Evolutionary conservation across 2,329 filamentous ascomycete genomes (phyloP).

Genomic region (Purpureocillium takamizusanense): DNA sequence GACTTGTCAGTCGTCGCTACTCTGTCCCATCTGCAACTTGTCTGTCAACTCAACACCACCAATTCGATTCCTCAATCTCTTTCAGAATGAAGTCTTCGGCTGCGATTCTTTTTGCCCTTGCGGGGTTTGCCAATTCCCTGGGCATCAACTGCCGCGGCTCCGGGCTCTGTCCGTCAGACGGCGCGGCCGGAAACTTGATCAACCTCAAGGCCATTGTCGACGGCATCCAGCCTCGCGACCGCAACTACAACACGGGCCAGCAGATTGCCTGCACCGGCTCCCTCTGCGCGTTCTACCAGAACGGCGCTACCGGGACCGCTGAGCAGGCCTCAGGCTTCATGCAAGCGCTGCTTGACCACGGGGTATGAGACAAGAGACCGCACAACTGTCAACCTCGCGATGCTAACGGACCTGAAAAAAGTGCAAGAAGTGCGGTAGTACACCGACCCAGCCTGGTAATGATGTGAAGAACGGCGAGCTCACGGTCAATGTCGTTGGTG

Average conservation of each 20-base stretch:
- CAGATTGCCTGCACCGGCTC: conserved; percentile 10
- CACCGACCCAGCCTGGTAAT: conserved; percentile 9
- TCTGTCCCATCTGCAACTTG: too few species aligned
- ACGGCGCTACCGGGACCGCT: conserved; percentile 7
- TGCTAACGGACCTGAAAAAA: too few species aligned
- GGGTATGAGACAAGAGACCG: neutral
- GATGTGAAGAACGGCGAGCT: conserved; percentile 10
- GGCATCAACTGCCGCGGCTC: conserved; percentile 12
- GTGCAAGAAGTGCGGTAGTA: conserved; percentile 9
- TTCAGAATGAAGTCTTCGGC: neutral
- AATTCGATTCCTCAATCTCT: neutral
- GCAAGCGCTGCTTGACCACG: conserved; percentile 8
- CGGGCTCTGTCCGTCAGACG: conserved; percentile 7
- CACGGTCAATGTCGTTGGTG: conserved; percentile 10
- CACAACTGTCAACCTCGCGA: too few species aligned
- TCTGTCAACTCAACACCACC: too few species aligned
- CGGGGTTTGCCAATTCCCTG: conserved; percentile 4
- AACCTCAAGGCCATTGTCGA: conserved; percentile 9
- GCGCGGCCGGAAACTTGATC: conserved; percentile 6
- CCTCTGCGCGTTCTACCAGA: conserved; percentile 11
- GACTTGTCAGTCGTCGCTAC: too few species aligned
- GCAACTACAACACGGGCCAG: conserved; percentile 7
- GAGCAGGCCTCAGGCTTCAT: conserved; percentile 6
- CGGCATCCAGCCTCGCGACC: conserved; percentile 5
- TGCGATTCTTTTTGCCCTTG: conserved; percentile 3